Percentiles rank a stretch among this genome's conserved stretches.
Conservation (phyloP, 768 basidiomycete species). For the Termitomyces sp. region DNA sequence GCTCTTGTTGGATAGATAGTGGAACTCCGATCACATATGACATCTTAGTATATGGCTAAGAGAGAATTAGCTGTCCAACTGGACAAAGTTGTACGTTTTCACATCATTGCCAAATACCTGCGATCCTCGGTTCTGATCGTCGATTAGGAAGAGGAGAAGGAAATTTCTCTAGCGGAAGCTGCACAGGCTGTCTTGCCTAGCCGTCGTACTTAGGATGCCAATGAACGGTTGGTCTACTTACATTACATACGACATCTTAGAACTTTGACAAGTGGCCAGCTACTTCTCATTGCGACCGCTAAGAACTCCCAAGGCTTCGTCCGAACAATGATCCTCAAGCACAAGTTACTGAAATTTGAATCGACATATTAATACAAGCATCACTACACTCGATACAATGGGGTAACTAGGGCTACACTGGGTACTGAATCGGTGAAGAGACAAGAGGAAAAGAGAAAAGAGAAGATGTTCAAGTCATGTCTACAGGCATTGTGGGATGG, state of each 20-base stretch:
- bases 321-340: neutral
- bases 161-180: conserved; percentile 36
- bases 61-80: conserved; percentile 22
- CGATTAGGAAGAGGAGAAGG: conserved; percentile 34
- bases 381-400: neutral
- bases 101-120: too few species aligned
- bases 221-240: neutral
- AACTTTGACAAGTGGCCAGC: neutral
- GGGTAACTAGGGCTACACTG: neutral
- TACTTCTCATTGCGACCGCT: neutral
- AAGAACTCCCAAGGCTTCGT: neutral
- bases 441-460: too few species aligned
- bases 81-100: conserved; percentile 26
- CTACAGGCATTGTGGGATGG: too few species aligned
- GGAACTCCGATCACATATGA: neutral
- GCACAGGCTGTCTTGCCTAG: conserved; percentile 29
- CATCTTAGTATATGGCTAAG: conserved; percentile 28
- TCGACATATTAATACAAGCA: neutral
- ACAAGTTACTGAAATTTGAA: neutral
- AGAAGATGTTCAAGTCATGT: neutral
- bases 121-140: neutral
- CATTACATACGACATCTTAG: neutral
- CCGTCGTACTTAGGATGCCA: neutral
- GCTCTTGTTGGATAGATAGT: neutral
- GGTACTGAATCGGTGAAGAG: neutral